These are phyloP conservation scores for Didymella keratinophila DNA, from an alignment of 2,329 filamentous ascomycete species.

Conservation along the genomic window DNA sequence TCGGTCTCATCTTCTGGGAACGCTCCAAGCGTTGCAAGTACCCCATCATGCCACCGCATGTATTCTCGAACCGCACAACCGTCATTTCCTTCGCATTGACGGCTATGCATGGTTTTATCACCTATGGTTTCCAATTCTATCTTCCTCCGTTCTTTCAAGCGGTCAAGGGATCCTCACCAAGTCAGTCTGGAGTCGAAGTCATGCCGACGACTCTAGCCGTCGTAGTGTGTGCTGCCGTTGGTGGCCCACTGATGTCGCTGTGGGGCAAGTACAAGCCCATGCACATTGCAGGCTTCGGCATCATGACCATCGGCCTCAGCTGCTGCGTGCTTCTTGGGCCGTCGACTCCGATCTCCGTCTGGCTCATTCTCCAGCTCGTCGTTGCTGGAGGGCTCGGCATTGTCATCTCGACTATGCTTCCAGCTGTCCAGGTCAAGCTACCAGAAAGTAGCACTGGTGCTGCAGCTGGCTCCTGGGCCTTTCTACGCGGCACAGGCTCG, in stretches of 20 bases:
- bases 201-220: conserved; percentile 38
- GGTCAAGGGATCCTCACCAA: conserved; percentile 32
- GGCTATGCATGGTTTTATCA: conserved; percentile 42
- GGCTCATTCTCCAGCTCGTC: conserved; percentile 38
- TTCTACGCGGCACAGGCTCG: conserved; percentile 40
- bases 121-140: conserved; percentile 40
- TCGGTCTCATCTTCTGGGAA: conserved; percentile 53
- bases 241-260: conserved; percentile 31
- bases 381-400: conserved; percentile 37
- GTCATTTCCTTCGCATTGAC: conserved; percentile 46
- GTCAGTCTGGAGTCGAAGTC: conserved; percentile 37
- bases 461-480: conserved; percentile 39
- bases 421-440: conserved; percentile 41
- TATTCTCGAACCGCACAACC: conserved; percentile 57
- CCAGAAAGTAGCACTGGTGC: conserved; percentile 33
- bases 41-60: conserved; percentile 52
- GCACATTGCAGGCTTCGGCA: conserved; percentile 35
- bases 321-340: conserved; percentile 29
- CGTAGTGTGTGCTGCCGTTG: conserved; percentile 32
- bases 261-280: conserved; percentile 42
- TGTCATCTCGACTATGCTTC: conserved; percentile 38
- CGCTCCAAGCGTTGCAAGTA: conserved; percentile 37
- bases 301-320: conserved; percentile 31
- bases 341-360: conserved; percentile 20
- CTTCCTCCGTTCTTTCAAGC: conserved; percentile 44